phyloP scores from a whole-genome alignment of 768 basidiomycete species.

The Boletus bicolor region DNA sequence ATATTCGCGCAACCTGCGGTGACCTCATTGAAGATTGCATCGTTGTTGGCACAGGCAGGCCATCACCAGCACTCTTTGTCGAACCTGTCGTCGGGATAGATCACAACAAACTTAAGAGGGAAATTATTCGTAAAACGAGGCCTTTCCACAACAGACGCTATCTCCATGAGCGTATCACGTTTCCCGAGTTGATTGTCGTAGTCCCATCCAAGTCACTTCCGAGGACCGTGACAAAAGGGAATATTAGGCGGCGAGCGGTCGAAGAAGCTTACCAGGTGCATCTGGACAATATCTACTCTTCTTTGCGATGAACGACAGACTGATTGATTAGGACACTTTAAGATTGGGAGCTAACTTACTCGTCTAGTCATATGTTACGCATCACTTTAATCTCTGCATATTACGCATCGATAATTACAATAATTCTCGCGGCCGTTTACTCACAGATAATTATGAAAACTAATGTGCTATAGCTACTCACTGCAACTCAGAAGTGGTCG shows the following conservation, averaged over 20 bases:
- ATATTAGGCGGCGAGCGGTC: constrained; percentile 73
- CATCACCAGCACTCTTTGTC: constrained; percentile 73
- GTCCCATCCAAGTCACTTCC: constrained; percentile 67
- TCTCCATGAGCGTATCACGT: constrained; percentile 73
- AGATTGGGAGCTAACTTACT: constrained; percentile 18
- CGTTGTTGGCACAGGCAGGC: constrained; percentile 73
- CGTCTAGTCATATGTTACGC: constrained; percentile 6
- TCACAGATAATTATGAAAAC: background rate
- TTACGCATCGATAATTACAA: constrained; percentile 11
- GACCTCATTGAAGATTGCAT: constrained; percentile 68
- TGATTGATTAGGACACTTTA: background rate
- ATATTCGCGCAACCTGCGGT: constrained; percentile 61
- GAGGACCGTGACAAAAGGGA: constrained; percentile 78
- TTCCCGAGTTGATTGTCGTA: constrained; percentile 61
- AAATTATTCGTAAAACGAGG: constrained; percentile 69
- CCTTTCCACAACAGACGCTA: constrained; percentile 74
- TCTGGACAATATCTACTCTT: constrained; percentile 57
- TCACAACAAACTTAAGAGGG: constrained; percentile 58
- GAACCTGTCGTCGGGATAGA: constrained; percentile 57
- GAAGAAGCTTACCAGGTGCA: constrained; percentile 59
- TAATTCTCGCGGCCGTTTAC: constrained; percentile 6
- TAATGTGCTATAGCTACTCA: constrained; percentile 4
- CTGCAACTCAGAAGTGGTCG: background rate
- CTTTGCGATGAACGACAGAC: constrained; percentile 13
- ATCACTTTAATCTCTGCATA: constrained; percentile 8